Conservation (phyloP, 1,139 yeast species). For the Blastobotrys proliferans region DNA sequence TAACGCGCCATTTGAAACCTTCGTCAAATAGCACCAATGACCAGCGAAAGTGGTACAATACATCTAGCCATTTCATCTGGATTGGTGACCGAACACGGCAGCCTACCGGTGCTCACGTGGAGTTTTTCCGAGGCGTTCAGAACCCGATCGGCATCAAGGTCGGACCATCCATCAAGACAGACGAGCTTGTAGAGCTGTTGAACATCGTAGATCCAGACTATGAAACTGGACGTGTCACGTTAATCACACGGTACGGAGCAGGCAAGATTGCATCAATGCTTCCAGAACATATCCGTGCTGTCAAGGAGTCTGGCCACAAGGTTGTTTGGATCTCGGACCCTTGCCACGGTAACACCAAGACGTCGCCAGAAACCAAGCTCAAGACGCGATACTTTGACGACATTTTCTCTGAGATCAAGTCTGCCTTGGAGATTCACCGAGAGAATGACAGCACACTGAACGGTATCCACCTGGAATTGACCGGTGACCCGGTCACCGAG, state of each 20-base stretch:
- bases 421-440: constrained; percentile 37
- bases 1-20: constrained; percentile 34
- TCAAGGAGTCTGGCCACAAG: constrained; percentile 37
- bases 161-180: constrained; percentile 40
- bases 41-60: constrained; percentile 36
- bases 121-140: constrained; percentile 42
- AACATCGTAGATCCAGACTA: constrained; percentile 40
- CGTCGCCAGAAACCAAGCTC: constrained; percentile 38
- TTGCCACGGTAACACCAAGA: constrained; percentile 43
- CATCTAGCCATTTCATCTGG: constrained; percentile 45
- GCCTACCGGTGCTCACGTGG: constrained; percentile 44
- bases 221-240: constrained; percentile 40
- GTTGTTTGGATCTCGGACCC: constrained; percentile 44
- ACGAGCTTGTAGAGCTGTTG: constrained; percentile 37
- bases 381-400: constrained; percentile 44
- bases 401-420: constrained; percentile 38
- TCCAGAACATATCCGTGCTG: constrained; percentile 41
- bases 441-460: constrained; percentile 34
- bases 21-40: constrained; percentile 20
- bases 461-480: constrained; percentile 43
- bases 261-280: constrained; percentile 35
- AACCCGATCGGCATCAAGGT: constrained; percentile 45
- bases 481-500: constrained; percentile 45
- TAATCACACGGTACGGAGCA: constrained; percentile 43
- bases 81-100: constrained; percentile 45